Conservation (phyloP, 805 yeast species). For the Barnettozyma siamensis region DNA sequence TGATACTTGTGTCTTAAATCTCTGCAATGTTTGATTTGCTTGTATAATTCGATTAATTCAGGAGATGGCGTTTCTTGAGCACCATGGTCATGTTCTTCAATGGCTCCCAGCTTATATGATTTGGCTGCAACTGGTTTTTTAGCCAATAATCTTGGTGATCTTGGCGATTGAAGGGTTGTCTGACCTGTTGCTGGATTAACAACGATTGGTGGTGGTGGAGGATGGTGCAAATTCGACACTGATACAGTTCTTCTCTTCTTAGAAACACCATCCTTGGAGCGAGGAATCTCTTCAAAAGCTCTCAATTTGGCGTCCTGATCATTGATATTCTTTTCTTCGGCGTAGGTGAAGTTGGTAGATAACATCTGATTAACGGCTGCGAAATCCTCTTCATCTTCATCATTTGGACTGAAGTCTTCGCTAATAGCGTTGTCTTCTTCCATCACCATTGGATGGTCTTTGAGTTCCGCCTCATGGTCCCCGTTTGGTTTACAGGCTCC, state of each 20-base stretch:
- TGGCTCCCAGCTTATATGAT: conserved; percentile 39
- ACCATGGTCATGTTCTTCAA: conserved; percentile 44
- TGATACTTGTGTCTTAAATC: conserved; percentile 74
- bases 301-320: conserved; percentile 64
- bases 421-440: neutral
- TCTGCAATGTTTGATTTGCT: conserved; percentile 60
- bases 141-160: conserved; percentile 7
- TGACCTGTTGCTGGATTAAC: conserved; percentile 20
- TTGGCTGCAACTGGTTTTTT: conserved; percentile 12
- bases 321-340: conserved; percentile 57
- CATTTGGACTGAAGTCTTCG: conserved; percentile 2
- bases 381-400: conserved; percentile 18
- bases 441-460: conserved; percentile 2
- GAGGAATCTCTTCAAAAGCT: conserved; percentile 40
- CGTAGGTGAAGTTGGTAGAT: conserved; percentile 56
- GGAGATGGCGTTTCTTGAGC: conserved; percentile 57
- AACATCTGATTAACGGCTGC: conserved; percentile 18
- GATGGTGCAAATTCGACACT: conserved; percentile 30
- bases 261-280: conserved; percentile 26
- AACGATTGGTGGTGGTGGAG: conserved; percentile 34
- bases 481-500: neutral
- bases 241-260: conserved; percentile 30
- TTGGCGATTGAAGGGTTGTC: conserved; percentile 20
- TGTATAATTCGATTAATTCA: conserved; percentile 59
- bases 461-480: neutral